Evolutionary conservation across 2,329 filamentous ascomycete species (phyloP).

Genomic region (Beauveria brongniartii): DNA sequence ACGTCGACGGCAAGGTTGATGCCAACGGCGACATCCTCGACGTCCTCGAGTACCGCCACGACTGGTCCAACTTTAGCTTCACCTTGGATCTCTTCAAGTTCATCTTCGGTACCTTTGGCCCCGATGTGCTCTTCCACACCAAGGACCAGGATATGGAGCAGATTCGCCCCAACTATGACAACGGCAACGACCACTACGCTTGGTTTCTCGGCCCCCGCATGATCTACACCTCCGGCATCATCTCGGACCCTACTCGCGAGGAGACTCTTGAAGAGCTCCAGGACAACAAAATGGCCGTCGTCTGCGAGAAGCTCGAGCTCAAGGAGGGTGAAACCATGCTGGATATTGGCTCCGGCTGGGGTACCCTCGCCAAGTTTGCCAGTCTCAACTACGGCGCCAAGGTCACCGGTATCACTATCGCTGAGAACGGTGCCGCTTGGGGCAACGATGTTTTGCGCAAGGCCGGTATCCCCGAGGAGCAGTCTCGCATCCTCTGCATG

Average conservation of each 20-base stretch:
- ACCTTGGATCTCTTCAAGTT: conserved; percentile 78
- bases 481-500: conserved; percentile 89
- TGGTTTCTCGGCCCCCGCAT: conserved; percentile 98
- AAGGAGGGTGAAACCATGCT: conserved; percentile 75
- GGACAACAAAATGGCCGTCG: conserved; percentile 92
- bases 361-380: conserved; percentile 88
- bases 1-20: conserved; percentile 89
- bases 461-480: conserved; percentile 72
- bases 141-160: conserved; percentile 95
- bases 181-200: conserved; percentile 95
- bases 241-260: conserved; percentile 78
- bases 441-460: conserved; percentile 84
- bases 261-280: conserved; percentile 91
- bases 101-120: conserved; percentile 80
- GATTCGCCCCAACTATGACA: conserved; percentile 95
- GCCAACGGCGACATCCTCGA: conserved; percentile 93
- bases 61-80: conserved; percentile 94
- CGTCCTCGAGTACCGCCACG: conserved; percentile 85
- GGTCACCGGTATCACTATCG: conserved; percentile 85
- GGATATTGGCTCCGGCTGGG: conserved; percentile 97
- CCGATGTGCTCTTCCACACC: conserved; percentile 87
- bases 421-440: conserved; percentile 94
- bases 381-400: conserved; percentile 83
- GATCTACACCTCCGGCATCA: conserved; percentile 96
- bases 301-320: conserved; percentile 91